Percentiles rank a stretch among this genome's conserved stretches.
Evolutionary conservation across 805 yeast species (phyloP).

Genomic region (Metschnikowia henanensis): DNA sequence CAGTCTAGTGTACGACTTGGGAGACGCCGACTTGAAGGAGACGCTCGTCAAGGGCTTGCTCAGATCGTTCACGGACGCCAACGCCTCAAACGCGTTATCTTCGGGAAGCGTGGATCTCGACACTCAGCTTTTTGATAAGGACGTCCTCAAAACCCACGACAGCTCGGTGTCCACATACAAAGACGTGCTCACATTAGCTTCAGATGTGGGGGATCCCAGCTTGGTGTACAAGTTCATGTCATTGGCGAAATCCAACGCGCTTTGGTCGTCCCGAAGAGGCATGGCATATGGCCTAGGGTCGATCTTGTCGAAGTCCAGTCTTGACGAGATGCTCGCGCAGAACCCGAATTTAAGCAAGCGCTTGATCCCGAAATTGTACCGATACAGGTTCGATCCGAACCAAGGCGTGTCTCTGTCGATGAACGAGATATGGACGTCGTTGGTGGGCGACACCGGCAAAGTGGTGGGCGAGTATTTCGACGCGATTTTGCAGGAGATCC

Average conservation of each 20-base stretch:
- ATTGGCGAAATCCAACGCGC: slow-evolving; percentile 77
- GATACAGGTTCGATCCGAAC: slow-evolving; percentile 86
- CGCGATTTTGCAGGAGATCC: slow-evolving; percentile 61
- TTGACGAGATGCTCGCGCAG: slow-evolving; percentile 58
- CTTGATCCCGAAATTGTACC: slow-evolving; percentile 76
- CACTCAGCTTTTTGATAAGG: slow-evolving; percentile 84
- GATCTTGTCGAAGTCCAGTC: slow-evolving; percentile 73
- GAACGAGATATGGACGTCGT: slow-evolving; percentile 83
- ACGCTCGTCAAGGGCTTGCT: slow-evolving; percentile 71
- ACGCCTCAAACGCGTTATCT: slow-evolving; percentile 42
- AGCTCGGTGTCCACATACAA: slow-evolving; percentile 89
- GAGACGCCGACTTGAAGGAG: slow-evolving; percentile 66
- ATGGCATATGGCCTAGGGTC: slow-evolving; percentile 92
- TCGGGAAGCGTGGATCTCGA: slow-evolving; percentile 76
- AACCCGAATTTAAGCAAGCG: slow-evolving; percentile 55
- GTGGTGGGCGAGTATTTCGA: slow-evolving; percentile 55
- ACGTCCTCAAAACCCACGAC: slow-evolving; percentile 74
- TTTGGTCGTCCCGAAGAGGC: slow-evolving; percentile 94
- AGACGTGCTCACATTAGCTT: slow-evolving; percentile 83
- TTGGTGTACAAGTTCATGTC: slow-evolving; percentile 94
- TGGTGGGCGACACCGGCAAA: slow-evolving; percentile 59
- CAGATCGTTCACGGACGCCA: slow-evolving; percentile 74
- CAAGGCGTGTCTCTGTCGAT: slow-evolving; percentile 73
- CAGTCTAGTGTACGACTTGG: slow-evolving; percentile 76
- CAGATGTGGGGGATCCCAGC: slow-evolving; percentile 95